These are phyloP conservation scores for Prinsepia uniflora DNA, from an alignment of 306 rosid species.

Conservation along the genomic window DNA sequence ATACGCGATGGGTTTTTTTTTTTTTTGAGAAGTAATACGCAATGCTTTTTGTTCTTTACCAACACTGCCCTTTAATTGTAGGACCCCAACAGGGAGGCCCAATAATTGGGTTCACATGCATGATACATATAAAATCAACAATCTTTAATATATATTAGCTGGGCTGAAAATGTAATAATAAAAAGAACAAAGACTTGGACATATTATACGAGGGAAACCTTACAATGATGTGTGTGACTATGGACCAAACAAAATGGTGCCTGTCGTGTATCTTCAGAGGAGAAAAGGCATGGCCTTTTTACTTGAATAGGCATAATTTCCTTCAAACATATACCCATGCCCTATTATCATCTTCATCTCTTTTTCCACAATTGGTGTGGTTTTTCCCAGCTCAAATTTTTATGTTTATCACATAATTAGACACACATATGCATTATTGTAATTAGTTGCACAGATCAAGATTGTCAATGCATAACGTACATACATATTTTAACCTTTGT, in stretches of 20 bases:
- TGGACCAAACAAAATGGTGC: slow-evolving; percentile 36
- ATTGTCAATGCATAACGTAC: too few species aligned
- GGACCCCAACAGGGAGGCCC: slow-evolving; percentile 49
- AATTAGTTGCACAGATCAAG: too few species aligned
- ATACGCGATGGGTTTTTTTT: slow-evolving; percentile 12
- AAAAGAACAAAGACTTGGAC: slow-evolving; percentile 8
- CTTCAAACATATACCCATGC: not conserved
- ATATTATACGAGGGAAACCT: slow-evolving; percentile 33
- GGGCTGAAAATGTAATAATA: not conserved
- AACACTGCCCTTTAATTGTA: slow-evolving; percentile 31
- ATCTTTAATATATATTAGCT: too few species aligned
- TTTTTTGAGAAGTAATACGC: not conserved
- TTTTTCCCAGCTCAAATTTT: not conserved
- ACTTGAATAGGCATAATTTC: slow-evolving; percentile 7
- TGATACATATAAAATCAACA: slow-evolving; percentile 3
- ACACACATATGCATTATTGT: not conserved
- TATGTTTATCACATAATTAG: not conserved
- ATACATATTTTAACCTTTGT: too few species aligned
- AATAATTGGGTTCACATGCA: slow-evolving; percentile 70
- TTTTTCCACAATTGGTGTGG: slow-evolving; percentile 4
- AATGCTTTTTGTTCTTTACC: slow-evolving; percentile 53
- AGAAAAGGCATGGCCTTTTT: slow-evolving; percentile 26
- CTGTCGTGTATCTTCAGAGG: slow-evolving; percentile 18
- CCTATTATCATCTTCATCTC: slow-evolving; percentile 1
- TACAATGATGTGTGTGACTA: slow-evolving; percentile 31